Evolutionary conservation across 1,139 yeast species (phyloP).

Genomic region (Suhomyces panamericanus): DNA sequence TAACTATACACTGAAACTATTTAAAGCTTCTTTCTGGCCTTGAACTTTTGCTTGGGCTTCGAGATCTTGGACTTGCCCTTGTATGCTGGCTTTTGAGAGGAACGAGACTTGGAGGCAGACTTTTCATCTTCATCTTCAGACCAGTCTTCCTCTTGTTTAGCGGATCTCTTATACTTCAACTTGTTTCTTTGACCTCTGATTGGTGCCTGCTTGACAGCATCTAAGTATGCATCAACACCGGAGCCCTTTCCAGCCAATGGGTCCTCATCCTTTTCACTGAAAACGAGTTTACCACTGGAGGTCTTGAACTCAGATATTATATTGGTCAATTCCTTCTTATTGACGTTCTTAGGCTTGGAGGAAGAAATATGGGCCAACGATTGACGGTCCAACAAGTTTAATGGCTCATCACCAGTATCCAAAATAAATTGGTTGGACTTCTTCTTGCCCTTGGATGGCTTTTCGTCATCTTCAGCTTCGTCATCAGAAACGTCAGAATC

Average conservation of each 20-base stretch:
- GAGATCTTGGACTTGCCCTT: constrained; percentile 28
- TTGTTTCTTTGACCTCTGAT: constrained; percentile 89
- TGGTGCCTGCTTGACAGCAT: constrained; percentile 91
- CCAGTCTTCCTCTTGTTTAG: constrained; percentile 53
- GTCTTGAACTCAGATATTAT: constrained; percentile 54
- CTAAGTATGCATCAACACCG: constrained; percentile 88
- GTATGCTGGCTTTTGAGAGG: background rate
- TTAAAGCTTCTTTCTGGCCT: constrained; percentile 58
- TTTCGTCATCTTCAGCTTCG: constrained; percentile 35
- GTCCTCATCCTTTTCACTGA: constrained; percentile 50
- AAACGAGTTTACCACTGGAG: constrained; percentile 52
- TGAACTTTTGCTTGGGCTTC: constrained; percentile 52
- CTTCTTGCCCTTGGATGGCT: constrained; percentile 25
- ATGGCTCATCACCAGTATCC: constrained; percentile 78
- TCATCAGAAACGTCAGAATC: constrained; percentile 58
- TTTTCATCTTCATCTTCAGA: constrained; percentile 47
- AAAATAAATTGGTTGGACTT: constrained; percentile 65
- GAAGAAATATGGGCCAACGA: constrained; percentile 87
- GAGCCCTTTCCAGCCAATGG: constrained; percentile 48
- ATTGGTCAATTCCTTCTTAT: constrained; percentile 43
- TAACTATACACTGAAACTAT: constrained; percentile 2
- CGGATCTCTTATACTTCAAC: constrained; percentile 76
- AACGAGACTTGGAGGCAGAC: background rate
- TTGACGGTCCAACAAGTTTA: constrained; percentile 83
- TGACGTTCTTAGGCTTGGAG: constrained; percentile 65